Evolutionary conservation across 805 yeast species (phyloP), one percentile per base, ranked within the genome.

Genomic region (Grigorovia jiainica): DNA sequence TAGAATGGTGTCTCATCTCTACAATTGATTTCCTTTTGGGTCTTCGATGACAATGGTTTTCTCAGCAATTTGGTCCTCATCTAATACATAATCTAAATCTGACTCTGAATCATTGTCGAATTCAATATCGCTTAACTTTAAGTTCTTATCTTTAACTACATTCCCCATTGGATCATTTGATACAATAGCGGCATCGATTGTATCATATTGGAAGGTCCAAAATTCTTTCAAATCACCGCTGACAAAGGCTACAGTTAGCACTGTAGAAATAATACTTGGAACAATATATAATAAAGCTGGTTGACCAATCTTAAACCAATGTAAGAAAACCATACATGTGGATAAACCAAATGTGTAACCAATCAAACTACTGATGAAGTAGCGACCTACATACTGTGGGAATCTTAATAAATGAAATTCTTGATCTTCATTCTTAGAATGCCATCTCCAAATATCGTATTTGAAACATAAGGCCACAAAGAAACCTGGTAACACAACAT

Each of bases 271-370:
- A 23, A 72, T 36, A 4, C 63, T 51, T 4, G 87, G 87, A 4
- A 78, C 78, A 20, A 81, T 57, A 52, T 79, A 81, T 16, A 82
- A 53, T 46, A 82, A 60, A 0, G 87, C 87, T 1, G 87, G 87
- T 57, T 80, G 87, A 1, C 78, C 85, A 9, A 52, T 55, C 1
- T 67, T 50, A 46, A 51, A 72, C 3, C 52, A 39, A 25, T 63
- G 60, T 39, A 72, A 55, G 3, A 67, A 72, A 2, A 46, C 49
- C 38, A 71, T 58, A 1, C 86, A 74, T 0, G 52, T 38, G 0
- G 56, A 18, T 32, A 81, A 53, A 0, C 77, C 80, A n/a, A 66
- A 5, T 0, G 60, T 42, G 54, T 81, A 81, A 9, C 75, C 68
- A 2, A 66, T 30, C n/a, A 79, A 18, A 3, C 76, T 65, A 4